phyloP scores from a whole-genome alignment of 306 rosid species.

The Oemleria cerasiformis region DNA sequence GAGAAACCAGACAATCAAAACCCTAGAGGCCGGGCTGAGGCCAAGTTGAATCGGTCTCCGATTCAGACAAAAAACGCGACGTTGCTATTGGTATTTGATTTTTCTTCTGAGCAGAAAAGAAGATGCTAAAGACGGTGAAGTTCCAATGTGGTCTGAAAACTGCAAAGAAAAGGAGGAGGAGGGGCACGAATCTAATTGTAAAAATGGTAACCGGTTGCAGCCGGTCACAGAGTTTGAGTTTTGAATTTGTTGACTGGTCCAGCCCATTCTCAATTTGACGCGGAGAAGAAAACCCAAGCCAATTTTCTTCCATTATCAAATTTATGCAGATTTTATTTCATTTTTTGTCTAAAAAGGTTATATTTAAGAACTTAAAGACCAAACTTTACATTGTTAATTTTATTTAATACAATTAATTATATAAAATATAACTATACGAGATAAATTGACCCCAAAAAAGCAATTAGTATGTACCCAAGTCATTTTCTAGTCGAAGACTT shows the following conservation, averaged over 20 bases:
- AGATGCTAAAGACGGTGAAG: not conserved
- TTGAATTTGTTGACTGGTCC: not conserved
- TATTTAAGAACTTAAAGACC: too few species aligned
- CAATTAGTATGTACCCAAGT: too few species aligned
- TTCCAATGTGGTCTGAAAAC: not conserved
- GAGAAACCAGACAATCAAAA: constrained; percentile 8
- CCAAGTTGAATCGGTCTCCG: constrained; percentile 31
- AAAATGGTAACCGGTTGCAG: constrained; percentile 40
- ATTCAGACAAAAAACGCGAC: constrained; percentile 3
- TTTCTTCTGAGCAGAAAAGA: not conserved
- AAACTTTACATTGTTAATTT: too few species aligned
- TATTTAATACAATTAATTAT: too few species aligned
- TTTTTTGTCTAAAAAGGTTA: too few species aligned
- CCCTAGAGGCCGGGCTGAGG: constrained; percentile 36
- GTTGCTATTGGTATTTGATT: too few species aligned
- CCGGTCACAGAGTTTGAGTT: constrained; percentile 26
- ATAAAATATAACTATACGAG: too few species aligned
- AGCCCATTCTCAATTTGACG: constrained; percentile 3
- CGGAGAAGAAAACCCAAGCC: constrained; percentile 35
- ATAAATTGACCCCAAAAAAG: too few species aligned
- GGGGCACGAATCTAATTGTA: not conserved
- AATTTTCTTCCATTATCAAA: too few species aligned
- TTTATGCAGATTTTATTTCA: too few species aligned
- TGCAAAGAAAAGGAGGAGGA: not conserved
- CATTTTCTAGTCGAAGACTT: too few species aligned